phyloP scores from a whole-genome alignment of 768 basidiomycete species.

The Lentinula sp. region DNA sequence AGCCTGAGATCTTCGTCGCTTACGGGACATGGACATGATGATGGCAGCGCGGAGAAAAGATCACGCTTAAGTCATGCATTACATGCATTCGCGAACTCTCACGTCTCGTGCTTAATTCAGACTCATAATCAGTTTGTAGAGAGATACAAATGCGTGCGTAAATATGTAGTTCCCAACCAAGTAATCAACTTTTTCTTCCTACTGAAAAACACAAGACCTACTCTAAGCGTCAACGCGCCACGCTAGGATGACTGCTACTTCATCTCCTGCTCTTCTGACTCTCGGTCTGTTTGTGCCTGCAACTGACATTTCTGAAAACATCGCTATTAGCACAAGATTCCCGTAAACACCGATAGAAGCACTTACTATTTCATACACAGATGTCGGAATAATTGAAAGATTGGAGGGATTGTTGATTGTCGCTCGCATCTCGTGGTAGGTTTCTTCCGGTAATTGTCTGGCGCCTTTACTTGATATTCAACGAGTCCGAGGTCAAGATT shows the following conservation, averaged over 20 bases:
- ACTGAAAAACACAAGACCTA: too few relatives aligned
- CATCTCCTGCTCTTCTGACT: not conserved
- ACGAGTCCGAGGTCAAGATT: not conserved
- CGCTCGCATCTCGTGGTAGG: not conserved
- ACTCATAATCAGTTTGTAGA: too few relatives aligned
- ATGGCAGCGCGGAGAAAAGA: not conserved
- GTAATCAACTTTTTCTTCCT: too few relatives aligned
- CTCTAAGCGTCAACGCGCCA: not conserved
- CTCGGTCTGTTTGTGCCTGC: not conserved
- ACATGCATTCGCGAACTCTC: not conserved
- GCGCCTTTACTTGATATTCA: not conserved
- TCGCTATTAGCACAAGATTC: not conserved
- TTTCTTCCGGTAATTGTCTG: constrained; percentile 3
- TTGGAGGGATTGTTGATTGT: not conserved
- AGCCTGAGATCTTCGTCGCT: constrained; percentile 3
- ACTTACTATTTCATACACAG: not conserved
- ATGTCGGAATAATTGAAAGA: not conserved
- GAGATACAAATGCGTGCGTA: too few relatives aligned
- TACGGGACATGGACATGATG: not conserved
- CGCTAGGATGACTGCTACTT: not conserved
- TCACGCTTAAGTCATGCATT: not conserved
- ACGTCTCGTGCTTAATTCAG: too few relatives aligned
- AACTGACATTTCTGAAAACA: not conserved
- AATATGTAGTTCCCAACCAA: too few relatives aligned
- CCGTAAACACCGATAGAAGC: not conserved